Conservation (phyloP, 345 rosid species). For the Eucalyptus sideroxylon region DNA sequence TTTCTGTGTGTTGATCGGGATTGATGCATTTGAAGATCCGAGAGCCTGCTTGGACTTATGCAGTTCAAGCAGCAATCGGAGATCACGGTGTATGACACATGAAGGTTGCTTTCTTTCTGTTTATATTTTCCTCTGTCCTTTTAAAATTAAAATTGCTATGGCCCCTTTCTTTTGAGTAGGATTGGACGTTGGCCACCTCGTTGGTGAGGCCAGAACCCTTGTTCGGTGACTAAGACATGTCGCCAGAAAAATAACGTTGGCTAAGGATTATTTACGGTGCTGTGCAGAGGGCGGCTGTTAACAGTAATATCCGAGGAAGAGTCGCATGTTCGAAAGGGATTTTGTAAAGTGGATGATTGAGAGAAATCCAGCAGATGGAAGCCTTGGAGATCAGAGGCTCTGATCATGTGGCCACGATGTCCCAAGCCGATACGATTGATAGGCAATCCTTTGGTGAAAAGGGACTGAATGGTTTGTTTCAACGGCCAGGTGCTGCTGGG, state of each 20-base stretch:
- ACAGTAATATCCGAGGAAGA: slow-evolving; percentile 13
- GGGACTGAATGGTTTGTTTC: not conserved
- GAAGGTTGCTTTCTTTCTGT: not conserved
- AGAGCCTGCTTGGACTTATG: not conserved
- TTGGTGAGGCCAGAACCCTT: not conserved
- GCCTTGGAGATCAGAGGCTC: slow-evolving; percentile 11
- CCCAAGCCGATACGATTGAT: not conserved
- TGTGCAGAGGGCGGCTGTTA: not conserved
- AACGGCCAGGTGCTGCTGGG: not conserved
- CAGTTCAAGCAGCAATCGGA: not conserved
- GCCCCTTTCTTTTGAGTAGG: not conserved
- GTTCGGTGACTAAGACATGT: slow-evolving; percentile 5
- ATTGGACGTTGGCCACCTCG: slow-evolving; percentile 25
- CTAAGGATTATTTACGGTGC: slow-evolving; percentile 1
- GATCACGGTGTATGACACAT: not conserved
- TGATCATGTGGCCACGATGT: slow-evolving; percentile 39
- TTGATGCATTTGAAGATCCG: not conserved
- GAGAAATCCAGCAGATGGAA: not conserved
- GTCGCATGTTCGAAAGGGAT: not conserved
- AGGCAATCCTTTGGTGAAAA: not conserved
- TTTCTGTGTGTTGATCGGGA: not conserved
- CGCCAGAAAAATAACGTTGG: slow-evolving; percentile 9
- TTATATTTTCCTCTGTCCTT: not conserved
- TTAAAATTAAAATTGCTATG: not conserved
- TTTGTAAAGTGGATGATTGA: not conserved